Percentiles rank a stretch among this genome's conserved stretches.
Evolutionary conservation across 2,329 filamentous ascomycete genomes (phyloP).

Genomic region (Pseudocercospora musae): DNA sequence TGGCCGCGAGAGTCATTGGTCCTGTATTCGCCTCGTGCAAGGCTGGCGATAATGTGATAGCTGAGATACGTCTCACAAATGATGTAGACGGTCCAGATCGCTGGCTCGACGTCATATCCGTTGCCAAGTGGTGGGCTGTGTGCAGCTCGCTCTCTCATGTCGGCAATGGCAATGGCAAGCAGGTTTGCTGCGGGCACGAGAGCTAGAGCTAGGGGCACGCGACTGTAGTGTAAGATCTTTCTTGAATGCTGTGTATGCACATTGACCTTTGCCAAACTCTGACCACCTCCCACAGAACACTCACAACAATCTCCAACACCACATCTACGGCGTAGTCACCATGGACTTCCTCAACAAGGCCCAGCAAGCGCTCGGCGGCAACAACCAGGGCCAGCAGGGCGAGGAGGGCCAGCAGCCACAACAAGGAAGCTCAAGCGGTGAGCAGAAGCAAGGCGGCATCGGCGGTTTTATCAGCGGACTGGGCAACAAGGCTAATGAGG

Average conservation of each 20-base stretch:
- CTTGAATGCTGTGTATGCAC: background rate
- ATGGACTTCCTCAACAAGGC: slow-evolving; percentile 46
- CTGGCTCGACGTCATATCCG: slow-evolving; percentile 4
- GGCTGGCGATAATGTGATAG: slow-evolving; percentile 5
- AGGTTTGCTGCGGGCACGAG: slow-evolving; percentile 12
- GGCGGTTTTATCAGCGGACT: slow-evolving; percentile 57
- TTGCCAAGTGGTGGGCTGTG: slow-evolving; percentile 24
- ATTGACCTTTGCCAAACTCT: background rate
- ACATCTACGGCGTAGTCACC: slow-evolving; percentile 13
- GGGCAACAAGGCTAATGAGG: slow-evolving; percentile 66
- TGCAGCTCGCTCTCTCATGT: slow-evolving; percentile 3
- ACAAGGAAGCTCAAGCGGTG: slow-evolving; percentile 21
- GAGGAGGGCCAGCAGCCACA: slow-evolving; percentile 14
- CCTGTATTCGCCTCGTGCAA: slow-evolving; percentile 6
- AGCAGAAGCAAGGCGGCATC: slow-evolving; percentile 33
- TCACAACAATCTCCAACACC: background rate
- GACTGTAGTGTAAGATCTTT: background rate
- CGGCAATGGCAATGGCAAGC: background rate
- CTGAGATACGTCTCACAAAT: slow-evolving; percentile 4
- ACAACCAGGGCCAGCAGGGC: slow-evolving; percentile 28
- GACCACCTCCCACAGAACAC: background rate
- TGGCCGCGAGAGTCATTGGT: background rate
- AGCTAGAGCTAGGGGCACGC: slow-evolving; percentile 10
- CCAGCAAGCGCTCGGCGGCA: slow-evolving; percentile 43
- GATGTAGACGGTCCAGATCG: background rate